Evolutionary conservation across 2,329 filamentous ascomycete genomes (phyloP).

Genomic region (Alternaria ventricosa): DNA sequence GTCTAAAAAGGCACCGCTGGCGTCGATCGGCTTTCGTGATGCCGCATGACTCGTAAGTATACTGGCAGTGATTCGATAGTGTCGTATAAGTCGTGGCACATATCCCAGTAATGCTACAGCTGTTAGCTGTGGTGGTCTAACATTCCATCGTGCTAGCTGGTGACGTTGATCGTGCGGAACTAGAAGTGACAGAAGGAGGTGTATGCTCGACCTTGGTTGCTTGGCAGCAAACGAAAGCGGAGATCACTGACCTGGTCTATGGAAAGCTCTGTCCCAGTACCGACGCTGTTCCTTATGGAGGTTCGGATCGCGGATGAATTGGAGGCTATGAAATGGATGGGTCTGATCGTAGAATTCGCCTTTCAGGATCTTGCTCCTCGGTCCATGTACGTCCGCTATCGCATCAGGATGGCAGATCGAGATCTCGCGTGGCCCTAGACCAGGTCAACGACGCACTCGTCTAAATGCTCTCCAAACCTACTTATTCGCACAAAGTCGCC

Average conservation of each 20-base stretch:
- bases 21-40: not conserved
- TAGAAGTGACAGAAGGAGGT: not conserved
- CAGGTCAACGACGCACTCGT: not conserved
- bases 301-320: slow-evolving; percentile 27
- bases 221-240: not conserved
- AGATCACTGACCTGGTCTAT: slow-evolving; percentile 18
- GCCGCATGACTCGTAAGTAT: not conserved
- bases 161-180: not conserved
- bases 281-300: slow-evolving; percentile 30
- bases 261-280: slow-evolving; percentile 40
- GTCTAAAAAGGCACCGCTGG: not conserved
- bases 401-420: slow-evolving; percentile 29
- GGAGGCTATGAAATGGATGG: slow-evolving; percentile 22
- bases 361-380: slow-evolving; percentile 26
- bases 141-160: slow-evolving; percentile 26
- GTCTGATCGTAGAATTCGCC: slow-evolving; percentile 34
- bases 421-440: slow-evolving; percentile 28
- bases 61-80: not conserved
- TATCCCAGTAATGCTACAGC: not conserved
- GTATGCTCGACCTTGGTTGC: not conserved
- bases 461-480: slow-evolving; percentile 10
- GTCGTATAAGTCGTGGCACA: not conserved
- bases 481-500: slow-evolving; percentile 28
- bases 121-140: not conserved
- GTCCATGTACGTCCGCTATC: slow-evolving; percentile 26